These are phyloP conservation scores for Rhytidhysteron rufulum DNA, from an alignment of 2,329 filamentous ascomycete genomes.

Conservation along the genomic window DNA sequence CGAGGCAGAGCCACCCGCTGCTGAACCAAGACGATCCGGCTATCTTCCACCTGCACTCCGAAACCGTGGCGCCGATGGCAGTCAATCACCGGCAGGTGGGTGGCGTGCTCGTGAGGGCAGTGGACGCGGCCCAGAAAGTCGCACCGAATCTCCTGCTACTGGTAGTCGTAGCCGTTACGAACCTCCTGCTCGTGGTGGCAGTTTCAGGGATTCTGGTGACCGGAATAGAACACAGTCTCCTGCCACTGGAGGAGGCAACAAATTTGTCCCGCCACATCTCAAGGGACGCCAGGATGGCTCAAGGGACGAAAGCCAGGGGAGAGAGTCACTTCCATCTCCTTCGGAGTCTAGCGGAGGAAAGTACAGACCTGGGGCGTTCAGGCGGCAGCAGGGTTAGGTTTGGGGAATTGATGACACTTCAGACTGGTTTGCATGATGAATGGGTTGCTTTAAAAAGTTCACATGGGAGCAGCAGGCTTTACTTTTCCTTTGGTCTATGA, in stretches of 20 bases:
- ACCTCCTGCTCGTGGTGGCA: constrained; percentile 22
- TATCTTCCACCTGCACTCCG: constrained; percentile 47
- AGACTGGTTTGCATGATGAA: too few relatives aligned
- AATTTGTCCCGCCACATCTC: constrained; percentile 25
- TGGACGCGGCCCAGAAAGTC: constrained; percentile 22
- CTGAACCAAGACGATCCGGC: constrained; percentile 37
- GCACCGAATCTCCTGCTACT: constrained; percentile 31
- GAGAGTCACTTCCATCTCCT: constrained; percentile 15
- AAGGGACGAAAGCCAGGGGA: constrained; percentile 19
- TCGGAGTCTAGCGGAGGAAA: constrained; percentile 31
- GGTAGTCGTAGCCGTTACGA: constrained; percentile 23
- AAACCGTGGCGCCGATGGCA: constrained; percentile 24
- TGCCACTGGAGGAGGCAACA: constrained; percentile 25
- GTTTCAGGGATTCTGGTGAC: constrained; percentile 23
- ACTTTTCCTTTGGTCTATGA: too few relatives aligned
- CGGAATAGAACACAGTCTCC: constrained; percentile 26
- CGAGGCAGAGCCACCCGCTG: constrained; percentile 30
- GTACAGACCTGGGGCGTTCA: constrained; percentile 39
- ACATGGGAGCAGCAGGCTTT: too few relatives aligned
- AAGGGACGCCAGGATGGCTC: constrained; percentile 20
- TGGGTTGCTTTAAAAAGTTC: too few relatives aligned
- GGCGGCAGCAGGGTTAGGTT: constrained; percentile 12
- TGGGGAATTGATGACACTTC: too few relatives aligned
- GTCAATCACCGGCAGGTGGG: constrained; percentile 20
- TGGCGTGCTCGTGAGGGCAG: constrained; percentile 37